Evolutionary conservation across 1,139 yeast species (phyloP).

Genomic region (Debaryomyces robertsiae): DNA sequence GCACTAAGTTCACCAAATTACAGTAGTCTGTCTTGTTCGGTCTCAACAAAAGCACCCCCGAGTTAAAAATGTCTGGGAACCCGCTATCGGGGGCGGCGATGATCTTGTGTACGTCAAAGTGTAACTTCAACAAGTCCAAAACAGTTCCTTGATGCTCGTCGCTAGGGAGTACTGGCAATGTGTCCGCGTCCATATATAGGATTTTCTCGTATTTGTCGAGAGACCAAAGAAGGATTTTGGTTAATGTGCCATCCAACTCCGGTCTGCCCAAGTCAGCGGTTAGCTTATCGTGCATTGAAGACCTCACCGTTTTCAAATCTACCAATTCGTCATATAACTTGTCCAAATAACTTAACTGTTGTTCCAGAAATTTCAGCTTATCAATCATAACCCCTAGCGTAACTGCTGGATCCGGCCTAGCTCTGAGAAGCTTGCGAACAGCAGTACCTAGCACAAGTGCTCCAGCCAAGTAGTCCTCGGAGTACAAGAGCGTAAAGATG

Average conservation of each 20-base stretch:
- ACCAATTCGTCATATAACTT: slow-evolving; percentile 34
- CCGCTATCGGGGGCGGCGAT: slow-evolving; percentile 91
- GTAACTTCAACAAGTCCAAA: slow-evolving; percentile 32
- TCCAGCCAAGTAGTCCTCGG: slow-evolving; percentile 73
- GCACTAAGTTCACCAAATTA: slow-evolving; percentile 43
- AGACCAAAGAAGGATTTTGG: slow-evolving; percentile 77
- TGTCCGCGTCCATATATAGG: slow-evolving; percentile 82
- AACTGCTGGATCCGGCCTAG: slow-evolving; percentile 16
- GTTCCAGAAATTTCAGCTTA: slow-evolving; percentile 26
- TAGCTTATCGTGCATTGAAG: slow-evolving; percentile 31
- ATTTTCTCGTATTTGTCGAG: slow-evolving; percentile 56
- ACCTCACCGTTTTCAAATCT: slow-evolving; percentile 32
- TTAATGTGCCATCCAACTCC: slow-evolving; percentile 69
- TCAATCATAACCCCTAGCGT: slow-evolving; percentile 42
- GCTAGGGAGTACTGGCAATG: slow-evolving; percentile 56
- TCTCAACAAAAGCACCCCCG: slow-evolving; percentile 74
- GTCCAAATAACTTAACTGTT: slow-evolving; percentile 32
- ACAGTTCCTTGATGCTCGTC: slow-evolving; percentile 42
- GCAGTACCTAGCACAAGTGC: slow-evolving; percentile 62
- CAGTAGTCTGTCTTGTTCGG: slow-evolving; percentile 55
- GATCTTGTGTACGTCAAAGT: slow-evolving; percentile 42
- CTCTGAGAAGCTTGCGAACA: slow-evolving; percentile 25
- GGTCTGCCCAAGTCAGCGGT: slow-evolving; percentile 59
- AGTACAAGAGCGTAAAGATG: slow-evolving; percentile 66
- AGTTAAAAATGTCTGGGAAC: slow-evolving; percentile 94